Percentiles rank a stretch among this genome's conserved stretches.
Conservation (phyloP, 768 basidiomycete genomes). For the Clavulina sp. region DNA sequence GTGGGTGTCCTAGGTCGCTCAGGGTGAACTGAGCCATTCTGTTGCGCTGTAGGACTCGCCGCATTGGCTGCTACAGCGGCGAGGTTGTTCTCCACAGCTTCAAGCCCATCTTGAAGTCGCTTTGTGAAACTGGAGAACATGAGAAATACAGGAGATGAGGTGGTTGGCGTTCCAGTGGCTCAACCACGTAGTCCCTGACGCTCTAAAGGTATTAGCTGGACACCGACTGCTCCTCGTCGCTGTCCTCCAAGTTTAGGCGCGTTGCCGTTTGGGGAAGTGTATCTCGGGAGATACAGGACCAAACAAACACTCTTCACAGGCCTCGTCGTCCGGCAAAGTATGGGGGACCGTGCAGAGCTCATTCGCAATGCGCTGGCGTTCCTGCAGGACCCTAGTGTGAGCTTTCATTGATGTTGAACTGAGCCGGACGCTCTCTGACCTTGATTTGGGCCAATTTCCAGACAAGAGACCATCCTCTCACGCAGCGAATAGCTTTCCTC, state of each 20-base stretch:
- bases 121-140: conserved; percentile 64
- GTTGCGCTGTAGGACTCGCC: conserved; percentile 25
- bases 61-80: conserved; percentile 19
- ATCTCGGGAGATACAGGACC: not conserved
- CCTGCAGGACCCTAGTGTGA: not conserved
- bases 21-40: conserved; percentile 18
- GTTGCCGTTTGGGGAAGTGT: not conserved
- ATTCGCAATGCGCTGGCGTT: conserved; percentile 4
- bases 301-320: too few species aligned
- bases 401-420: not conserved
- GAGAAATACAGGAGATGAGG: too few species aligned
- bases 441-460: conserved; percentile 18
- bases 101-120: conserved; percentile 10
- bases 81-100: conserved; percentile 54
- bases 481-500: conserved; percentile 84
- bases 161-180: too few species aligned
- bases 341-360: conserved; percentile 4
- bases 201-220: not conserved
- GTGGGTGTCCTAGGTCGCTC: conserved; percentile 21
- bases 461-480: conserved; percentile 61
- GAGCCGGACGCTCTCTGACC: not conserved
- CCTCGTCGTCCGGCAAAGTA: too few species aligned
- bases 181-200: not conserved
- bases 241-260: not conserved
- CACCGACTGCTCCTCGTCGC: not conserved